Percentiles rank a stretch among this genome's conserved stretches.
Evolutionary conservation across 1,284 basidiomycete genomes (phyloP).

Genomic region (Trichosporon ovoides): DNA sequence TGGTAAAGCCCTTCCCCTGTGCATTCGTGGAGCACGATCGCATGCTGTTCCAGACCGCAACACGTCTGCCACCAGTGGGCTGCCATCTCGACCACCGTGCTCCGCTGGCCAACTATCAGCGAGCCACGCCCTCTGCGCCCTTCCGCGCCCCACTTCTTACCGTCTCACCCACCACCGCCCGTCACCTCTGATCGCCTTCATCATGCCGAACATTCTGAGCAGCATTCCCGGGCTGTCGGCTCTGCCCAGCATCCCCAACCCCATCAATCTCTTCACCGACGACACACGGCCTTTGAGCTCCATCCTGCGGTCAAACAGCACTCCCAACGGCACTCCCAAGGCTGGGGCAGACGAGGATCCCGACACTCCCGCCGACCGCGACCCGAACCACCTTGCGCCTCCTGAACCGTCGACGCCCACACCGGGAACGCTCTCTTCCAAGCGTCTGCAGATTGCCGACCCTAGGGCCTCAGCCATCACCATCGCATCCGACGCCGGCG

Average conservation of each 20-base stretch:
- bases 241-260: slow-evolving; percentile 29
- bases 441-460: slow-evolving; percentile 10
- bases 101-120: slow-evolving; percentile 1
- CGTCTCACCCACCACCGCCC: not conserved
- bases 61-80: not conserved
- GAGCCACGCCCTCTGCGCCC: not conserved
- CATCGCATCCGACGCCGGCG: not conserved
- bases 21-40: slow-evolving; percentile 2
- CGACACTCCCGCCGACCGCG: not conserved
- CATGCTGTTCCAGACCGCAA: not conserved
- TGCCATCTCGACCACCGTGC: not conserved
- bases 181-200: not conserved
- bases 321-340: slow-evolving; percentile 3
- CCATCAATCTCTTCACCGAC: slow-evolving; percentile 28
- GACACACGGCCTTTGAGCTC: slow-evolving; percentile 9
- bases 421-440: not conserved
- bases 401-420: slow-evolving; percentile 3
- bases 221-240: slow-evolving; percentile 27
- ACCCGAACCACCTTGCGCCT: not conserved
- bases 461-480: not conserved
- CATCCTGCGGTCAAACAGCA: slow-evolving; percentile 1
- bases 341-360: not conserved
- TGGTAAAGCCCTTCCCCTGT: not conserved
- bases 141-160: not conserved
- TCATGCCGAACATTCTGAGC: slow-evolving; percentile 32